Percentiles rank a stretch among this genome's conserved stretches.
phyloP scores from a whole-genome alignment of 257 asterid species.

The Solanum peruvianum region DNA sequence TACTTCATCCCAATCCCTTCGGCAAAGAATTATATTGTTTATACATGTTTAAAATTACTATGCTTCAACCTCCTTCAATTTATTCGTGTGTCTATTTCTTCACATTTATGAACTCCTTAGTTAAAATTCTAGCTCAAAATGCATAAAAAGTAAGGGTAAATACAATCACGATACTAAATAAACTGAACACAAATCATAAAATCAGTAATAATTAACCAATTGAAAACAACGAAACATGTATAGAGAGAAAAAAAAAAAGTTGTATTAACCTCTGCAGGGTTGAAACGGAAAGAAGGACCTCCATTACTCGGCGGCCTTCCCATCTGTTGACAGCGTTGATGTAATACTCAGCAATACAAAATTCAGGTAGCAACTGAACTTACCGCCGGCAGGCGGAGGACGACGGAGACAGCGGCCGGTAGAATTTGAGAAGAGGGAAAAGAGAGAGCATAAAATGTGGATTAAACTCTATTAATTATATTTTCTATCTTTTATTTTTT shows the following conservation, averaged over 20 bases:
- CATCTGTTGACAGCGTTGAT: constrained; percentile 26
- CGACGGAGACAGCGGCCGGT: not conserved
- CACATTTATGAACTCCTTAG: not conserved
- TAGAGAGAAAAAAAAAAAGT: not conserved
- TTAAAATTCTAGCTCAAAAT: not conserved
- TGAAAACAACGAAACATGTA: too few species aligned
- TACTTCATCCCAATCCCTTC: not conserved
- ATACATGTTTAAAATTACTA: not conserved
- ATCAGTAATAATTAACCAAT: not conserved
- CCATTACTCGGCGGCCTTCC: constrained; percentile 94
- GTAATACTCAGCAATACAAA: not conserved
- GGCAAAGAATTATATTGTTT: not conserved
- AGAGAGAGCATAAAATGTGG: not conserved
- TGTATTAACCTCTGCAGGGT: constrained; percentile 50
- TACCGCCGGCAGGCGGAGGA: not conserved
- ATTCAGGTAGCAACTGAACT: not conserved
- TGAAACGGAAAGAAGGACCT: constrained; percentile 87
- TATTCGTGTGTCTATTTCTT: not conserved
- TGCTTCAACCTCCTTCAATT: not conserved
- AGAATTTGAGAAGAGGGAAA: not conserved
- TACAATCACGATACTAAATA: not conserved
- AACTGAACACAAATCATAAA: not conserved
- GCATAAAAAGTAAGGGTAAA: not conserved
- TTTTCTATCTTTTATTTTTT: not conserved
- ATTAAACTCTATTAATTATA: not conserved